phyloP scores from a whole-genome alignment of 352 stramenopile genomes.

The Phytophthora foliorum region DNA sequence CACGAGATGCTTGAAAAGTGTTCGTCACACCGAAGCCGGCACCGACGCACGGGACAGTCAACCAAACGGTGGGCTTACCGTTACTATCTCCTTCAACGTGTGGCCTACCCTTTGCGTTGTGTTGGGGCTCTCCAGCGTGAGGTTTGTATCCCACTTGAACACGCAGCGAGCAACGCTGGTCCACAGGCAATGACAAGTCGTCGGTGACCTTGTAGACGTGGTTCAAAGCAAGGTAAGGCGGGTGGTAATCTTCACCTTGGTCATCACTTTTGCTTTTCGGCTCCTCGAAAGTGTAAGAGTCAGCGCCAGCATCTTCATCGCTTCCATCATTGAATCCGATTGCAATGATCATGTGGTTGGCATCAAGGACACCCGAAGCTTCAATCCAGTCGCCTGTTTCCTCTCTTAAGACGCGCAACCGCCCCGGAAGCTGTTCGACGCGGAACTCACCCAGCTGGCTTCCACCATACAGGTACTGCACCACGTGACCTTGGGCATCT shows the following conservation, averaged over 20 bases:
- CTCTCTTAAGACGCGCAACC: constrained; percentile 69
- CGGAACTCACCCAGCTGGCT: constrained; percentile 67
- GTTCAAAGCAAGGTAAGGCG: constrained; percentile 47
- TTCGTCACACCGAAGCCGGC: constrained; percentile 67
- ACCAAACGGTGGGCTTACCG: constrained; percentile 30
- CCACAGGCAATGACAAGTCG: constrained; percentile 34
- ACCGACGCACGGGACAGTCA: constrained; percentile 67
- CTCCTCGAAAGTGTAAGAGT: constrained; percentile 43
- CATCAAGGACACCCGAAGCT: constrained; percentile 56
- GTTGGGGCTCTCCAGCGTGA: constrained; percentile 10
- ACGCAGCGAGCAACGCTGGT: constrained; percentile 48
- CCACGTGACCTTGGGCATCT: constrained; percentile 21
- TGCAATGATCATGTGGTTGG: constrained; percentile 52
- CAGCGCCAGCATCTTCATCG: constrained; percentile 30
- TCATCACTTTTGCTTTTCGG: constrained; percentile 16
- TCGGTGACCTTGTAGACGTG: constrained; percentile 56
- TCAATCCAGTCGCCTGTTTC: constrained; percentile 81
- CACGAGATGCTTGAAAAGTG: constrained; percentile 36
- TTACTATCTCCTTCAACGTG: constrained; percentile 15
- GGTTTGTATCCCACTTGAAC: constrained; percentile 39
- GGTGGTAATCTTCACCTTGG: constrained; percentile 41
- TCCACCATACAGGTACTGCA: constrained; percentile 65
- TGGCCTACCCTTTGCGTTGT: constrained; percentile 26
- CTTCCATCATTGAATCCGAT: constrained; percentile 35
- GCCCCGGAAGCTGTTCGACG: constrained; percentile 65